Conservation (phyloP, 495 filamentous ascomycete genomes). For the Chaetomium tenue region DNA sequence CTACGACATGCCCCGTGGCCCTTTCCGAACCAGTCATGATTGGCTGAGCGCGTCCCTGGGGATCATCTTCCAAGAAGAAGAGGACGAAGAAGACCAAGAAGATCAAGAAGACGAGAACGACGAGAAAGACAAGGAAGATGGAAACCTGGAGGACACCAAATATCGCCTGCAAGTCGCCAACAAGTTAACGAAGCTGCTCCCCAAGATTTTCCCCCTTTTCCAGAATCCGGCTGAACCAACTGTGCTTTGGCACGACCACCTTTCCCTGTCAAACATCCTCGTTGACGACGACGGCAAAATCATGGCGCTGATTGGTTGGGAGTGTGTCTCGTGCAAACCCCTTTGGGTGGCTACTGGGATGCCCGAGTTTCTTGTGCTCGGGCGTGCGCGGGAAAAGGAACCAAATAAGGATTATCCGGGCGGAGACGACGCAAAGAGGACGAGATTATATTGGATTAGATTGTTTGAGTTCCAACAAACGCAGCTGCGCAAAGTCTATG, state of each 20-base stretch:
- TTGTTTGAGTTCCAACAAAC: neutral
- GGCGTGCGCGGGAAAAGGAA: neutral
- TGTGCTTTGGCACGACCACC: neutral
- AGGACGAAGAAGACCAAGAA: constrained; percentile 28
- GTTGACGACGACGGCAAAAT: constrained; percentile 1
- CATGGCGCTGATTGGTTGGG: neutral
- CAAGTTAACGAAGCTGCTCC: constrained; percentile 20
- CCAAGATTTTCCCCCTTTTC: constrained; percentile 1
- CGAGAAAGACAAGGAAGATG: constrained; percentile 25
- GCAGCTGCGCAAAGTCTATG: neutral
- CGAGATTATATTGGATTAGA: neutral
- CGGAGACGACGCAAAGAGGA: neutral
- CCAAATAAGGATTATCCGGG: neutral
- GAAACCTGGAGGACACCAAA: constrained; percentile 26
- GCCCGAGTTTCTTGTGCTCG: neutral
- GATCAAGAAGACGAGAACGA: constrained; percentile 27
- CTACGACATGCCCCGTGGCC: constrained; percentile 32
- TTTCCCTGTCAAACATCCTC: neutral
- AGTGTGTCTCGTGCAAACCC: neutral
- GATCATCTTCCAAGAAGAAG: constrained; percentile 32
- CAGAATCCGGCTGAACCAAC: neutral
- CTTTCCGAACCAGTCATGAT: constrained; percentile 33
- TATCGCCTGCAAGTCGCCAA: constrained; percentile 10
- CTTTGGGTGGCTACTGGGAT: neutral
- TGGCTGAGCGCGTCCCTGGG: constrained; percentile 31